Evolutionary conservation across 1,284 basidiomycete species (phyloP).

Genomic region (Sporisorium sorghi): DNA sequence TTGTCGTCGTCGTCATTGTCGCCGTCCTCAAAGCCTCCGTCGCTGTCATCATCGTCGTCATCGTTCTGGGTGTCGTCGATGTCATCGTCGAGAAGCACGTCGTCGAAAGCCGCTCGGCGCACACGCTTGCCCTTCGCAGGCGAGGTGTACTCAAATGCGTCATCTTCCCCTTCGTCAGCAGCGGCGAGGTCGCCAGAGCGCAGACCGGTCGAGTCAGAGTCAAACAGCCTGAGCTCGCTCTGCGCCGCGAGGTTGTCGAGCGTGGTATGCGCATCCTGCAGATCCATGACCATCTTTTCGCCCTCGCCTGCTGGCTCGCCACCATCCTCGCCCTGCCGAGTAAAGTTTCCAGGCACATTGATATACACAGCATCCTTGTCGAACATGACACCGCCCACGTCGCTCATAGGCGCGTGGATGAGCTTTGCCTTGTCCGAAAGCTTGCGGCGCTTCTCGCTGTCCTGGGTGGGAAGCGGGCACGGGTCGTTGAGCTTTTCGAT

Average conservation of each 20-base stretch:
- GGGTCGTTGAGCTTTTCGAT: constrained; percentile 87
- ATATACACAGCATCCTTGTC: constrained; percentile 99
- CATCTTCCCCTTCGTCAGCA: constrained; percentile 13
- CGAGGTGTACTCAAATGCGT: constrained; percentile 9
- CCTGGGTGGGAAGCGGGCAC: constrained; percentile 90
- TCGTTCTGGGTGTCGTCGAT: constrained; percentile 57
- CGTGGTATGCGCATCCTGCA: constrained; percentile 86
- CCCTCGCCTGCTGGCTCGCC: constrained; percentile 79
- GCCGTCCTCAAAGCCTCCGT: constrained; percentile 54
- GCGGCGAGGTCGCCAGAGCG: constrained; percentile 14
- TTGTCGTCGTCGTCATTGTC: constrained; percentile 48
- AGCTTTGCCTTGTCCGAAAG: constrained; percentile 95
- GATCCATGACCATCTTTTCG: constrained; percentile 94
- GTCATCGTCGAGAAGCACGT: constrained; percentile 67
- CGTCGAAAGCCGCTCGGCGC: constrained; percentile 60
- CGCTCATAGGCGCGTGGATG: constrained; percentile 98
- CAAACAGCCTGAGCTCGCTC: constrained; percentile 86
- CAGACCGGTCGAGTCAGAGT: constrained; percentile 74
- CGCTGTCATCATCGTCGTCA: constrained; percentile 59
- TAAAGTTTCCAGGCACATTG: constrained; percentile 94
- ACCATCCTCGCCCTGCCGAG: constrained; percentile 73
- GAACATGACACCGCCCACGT: constrained; percentile 94
- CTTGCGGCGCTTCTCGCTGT: constrained; percentile 90
- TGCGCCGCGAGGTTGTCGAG: constrained; percentile 84
- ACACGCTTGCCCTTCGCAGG: constrained; percentile 39